Conservation (phyloP, 257 asterid genomes). For the Nicotiana paniculata region DNA sequence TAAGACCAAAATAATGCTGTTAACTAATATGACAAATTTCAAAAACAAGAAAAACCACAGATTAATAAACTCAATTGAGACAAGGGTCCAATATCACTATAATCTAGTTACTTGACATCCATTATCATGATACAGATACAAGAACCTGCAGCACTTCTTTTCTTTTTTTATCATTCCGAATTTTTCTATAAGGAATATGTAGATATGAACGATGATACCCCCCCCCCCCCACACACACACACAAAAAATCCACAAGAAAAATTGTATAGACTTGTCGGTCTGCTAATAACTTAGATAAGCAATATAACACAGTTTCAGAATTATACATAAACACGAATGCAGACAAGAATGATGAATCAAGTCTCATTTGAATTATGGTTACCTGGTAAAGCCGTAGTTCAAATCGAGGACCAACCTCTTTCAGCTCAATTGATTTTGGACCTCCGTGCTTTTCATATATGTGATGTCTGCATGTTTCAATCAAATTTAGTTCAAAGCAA, state of each 20-base stretch:
- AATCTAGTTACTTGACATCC: not conserved
- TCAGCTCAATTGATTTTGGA: slow-evolving; percentile 80
- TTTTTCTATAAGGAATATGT: not conserved
- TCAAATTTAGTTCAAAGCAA: slow-evolving; percentile 6
- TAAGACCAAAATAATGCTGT: not conserved
- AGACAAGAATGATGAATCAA: not conserved
- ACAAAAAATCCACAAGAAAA: too few relatives aligned
- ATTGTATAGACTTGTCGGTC: not conserved
- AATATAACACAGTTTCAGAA: not conserved
- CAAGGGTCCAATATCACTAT: not conserved
- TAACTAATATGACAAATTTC: not conserved
- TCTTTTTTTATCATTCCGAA: not conserved
- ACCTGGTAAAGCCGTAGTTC: slow-evolving; percentile 89
- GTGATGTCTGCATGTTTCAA: slow-evolving; percentile 69
- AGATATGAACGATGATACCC: not conserved
- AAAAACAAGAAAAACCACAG: not conserved
- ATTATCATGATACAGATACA: not conserved
- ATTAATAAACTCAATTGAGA: not conserved
- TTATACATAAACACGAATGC: not conserved
- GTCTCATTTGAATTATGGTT: not conserved
- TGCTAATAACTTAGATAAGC: not conserved
- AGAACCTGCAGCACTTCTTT: not conserved
- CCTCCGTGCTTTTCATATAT: slow-evolving; percentile 77
- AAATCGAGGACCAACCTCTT: slow-evolving; percentile 94
- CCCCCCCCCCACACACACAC: too few relatives aligned